These are phyloP conservation scores for Azolla pinnata DNA, from an alignment of 75 land plant species.

Conservation along the genomic window DNA sequence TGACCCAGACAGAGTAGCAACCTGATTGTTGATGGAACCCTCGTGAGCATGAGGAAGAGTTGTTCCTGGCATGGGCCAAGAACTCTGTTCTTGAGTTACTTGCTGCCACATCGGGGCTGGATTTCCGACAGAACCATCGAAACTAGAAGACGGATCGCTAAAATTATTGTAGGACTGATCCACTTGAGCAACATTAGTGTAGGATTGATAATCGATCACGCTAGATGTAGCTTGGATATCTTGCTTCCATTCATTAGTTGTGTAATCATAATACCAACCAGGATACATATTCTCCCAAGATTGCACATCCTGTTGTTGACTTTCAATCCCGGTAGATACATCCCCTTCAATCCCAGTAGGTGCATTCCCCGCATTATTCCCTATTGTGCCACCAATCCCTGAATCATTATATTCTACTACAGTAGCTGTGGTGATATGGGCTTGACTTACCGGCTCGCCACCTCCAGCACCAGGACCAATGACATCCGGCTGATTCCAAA, in stretches of 20 bases:
- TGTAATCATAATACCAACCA: conserved; percentile 73
- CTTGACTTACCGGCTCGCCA: neutral
- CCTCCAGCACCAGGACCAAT: conserved; percentile 6
- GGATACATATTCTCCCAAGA: conserved; percentile 64
- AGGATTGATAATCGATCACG: too few species aligned
- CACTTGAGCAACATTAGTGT: too few species aligned
- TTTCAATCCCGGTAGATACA: neutral
- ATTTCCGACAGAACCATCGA: too few species aligned
- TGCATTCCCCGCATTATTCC: neutral
- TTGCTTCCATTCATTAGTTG: conserved; percentile 72
- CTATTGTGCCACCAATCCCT: neutral
- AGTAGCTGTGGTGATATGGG: neutral
- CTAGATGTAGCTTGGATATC: too few species aligned
- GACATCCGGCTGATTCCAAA: conserved; percentile 2
- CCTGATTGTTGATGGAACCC: too few species aligned
- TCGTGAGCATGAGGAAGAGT: too few species aligned
- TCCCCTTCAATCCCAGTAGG: conserved; percentile 2
- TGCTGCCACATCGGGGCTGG: too few species aligned
- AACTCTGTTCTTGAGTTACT: too few species aligned
- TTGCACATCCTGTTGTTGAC: conserved; percentile 18
- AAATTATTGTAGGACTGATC: too few species aligned
- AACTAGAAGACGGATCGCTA: too few species aligned
- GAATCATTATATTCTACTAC: neutral
- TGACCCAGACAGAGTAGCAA: too few species aligned
- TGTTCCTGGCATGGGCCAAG: too few species aligned